Percentiles rank a stretch among this genome's conserved stretches.
Conservation (phyloP, 2,329 filamentous ascomycete genomes). For the Fusarium xylarioides region DNA sequence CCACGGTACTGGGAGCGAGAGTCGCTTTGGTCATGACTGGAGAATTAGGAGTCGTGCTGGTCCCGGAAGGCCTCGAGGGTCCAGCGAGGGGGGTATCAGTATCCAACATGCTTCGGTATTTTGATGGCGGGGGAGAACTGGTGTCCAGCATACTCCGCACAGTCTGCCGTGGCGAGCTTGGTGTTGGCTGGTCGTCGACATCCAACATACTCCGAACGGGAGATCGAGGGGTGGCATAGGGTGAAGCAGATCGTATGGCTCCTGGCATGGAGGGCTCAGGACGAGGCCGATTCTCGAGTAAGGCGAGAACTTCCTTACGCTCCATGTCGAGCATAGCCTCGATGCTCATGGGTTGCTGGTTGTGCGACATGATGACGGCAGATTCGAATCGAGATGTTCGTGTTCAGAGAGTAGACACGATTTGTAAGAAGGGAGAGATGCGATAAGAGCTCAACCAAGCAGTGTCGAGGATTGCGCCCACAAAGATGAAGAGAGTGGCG, state of each 20-base stretch:
- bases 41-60: conserved; percentile 48
- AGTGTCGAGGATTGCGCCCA: conserved; percentile 12
- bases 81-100: conserved; percentile 50
- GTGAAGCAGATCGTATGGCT: conserved; percentile 60
- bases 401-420: neutral
- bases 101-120: conserved; percentile 64
- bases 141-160: conserved; percentile 62
- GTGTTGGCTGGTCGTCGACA: conserved; percentile 30
- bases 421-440: neutral
- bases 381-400: neutral
- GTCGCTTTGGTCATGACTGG: conserved; percentile 38
- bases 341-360: conserved; percentile 70
- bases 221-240: conserved; percentile 67
- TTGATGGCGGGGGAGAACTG: conserved; percentile 51
- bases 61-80: conserved; percentile 39
- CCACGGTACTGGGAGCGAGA: conserved; percentile 34
- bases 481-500: conserved; percentile 14
- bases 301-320: conserved; percentile 74
- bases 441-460: neutral
- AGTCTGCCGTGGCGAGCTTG: conserved; percentile 56
- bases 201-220: conserved; percentile 66
- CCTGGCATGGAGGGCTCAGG: conserved; percentile 40
- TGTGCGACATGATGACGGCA: conserved; percentile 47
- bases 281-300: conserved; percentile 65
- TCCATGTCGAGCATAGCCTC: conserved; percentile 82